phyloP scores from a whole-genome alignment of 345 rosid genomes.

The Melastoma malabathricum region DNA sequence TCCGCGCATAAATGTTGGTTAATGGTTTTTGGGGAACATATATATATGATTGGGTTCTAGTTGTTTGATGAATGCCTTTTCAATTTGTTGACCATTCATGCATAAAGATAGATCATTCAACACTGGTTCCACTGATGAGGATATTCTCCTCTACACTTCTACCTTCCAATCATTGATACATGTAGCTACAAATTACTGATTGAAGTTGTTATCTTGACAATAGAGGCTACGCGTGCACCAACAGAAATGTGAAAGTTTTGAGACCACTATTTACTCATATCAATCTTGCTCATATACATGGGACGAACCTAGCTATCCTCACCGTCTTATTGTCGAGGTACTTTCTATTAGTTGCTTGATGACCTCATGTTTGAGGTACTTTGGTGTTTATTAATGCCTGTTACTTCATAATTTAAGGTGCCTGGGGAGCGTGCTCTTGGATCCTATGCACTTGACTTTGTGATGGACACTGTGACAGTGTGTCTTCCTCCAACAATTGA shows the following conservation, averaged over 20 bases:
- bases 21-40: no score
- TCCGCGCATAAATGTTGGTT: no score
- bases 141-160: no score
- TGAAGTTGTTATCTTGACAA: not conserved
- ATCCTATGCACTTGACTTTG: conserved; percentile 64
- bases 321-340: conserved; percentile 83
- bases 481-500: conserved; percentile 57
- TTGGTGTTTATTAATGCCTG: conserved; percentile 1
- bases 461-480: conserved; percentile 46
- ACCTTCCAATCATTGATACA: no score
- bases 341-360: conserved; percentile 6
- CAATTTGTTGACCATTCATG: no score
- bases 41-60: no score
- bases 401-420: conserved; percentile 33
- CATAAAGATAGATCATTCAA: no score
- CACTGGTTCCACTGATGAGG: no score
- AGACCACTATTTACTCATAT: conserved; percentile 62
- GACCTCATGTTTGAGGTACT: not conserved
- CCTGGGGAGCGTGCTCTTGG: conserved; percentile 83
- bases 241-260: conserved; percentile 80
- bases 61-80: no score
- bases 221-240: conserved; percentile 80
- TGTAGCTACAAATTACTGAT: no score
- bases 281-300: conserved; percentile 83
- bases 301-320: conserved; percentile 95